Conservation (phyloP, 768 basidiomycete genomes). For the Lactifluus volemus region DNA sequence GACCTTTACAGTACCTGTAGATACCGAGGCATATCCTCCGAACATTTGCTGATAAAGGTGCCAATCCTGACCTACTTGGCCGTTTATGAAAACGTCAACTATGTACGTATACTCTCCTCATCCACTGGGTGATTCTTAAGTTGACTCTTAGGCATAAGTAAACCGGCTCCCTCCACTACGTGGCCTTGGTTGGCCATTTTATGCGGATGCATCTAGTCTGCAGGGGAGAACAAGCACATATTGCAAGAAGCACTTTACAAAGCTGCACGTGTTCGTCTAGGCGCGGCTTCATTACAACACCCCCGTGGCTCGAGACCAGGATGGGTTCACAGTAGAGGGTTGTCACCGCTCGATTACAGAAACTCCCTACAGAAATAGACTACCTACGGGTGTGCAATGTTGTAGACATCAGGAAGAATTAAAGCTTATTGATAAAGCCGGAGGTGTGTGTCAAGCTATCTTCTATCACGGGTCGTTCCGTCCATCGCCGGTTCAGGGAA, state of each 20-base stretch:
- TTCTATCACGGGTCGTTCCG: too few relatives aligned
- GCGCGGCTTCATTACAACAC: slow-evolving; percentile 1
- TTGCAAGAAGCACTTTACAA: slow-evolving; percentile 6
- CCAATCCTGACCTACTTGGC: slow-evolving; percentile 10
- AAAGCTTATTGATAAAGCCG: too few relatives aligned
- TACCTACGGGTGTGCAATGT: too few relatives aligned
- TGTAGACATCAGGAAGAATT: too few relatives aligned
- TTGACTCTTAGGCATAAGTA: too few relatives aligned
- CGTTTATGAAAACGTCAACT: slow-evolving; percentile 15
- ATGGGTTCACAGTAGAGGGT: background rate
- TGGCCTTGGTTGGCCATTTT: background rate
- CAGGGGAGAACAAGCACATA: slow-evolving; percentile 16
- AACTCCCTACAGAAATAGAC: too few relatives aligned
- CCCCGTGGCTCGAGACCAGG: background rate
- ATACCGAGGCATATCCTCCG: slow-evolving; percentile 3
- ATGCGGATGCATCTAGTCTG: too few relatives aligned
- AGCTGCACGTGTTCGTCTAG: slow-evolving; percentile 17
- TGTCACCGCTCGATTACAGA: too few relatives aligned
- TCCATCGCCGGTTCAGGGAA: too few relatives aligned
- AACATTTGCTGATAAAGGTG: slow-evolving; percentile 4
- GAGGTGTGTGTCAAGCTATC: too few relatives aligned
- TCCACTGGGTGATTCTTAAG: too few relatives aligned
- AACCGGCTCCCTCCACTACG: background rate
- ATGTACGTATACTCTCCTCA: background rate
- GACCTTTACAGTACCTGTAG: background rate